Conservation (phyloP, 352 stramenopile genomes). For the Globisporangium polare region DNA sequence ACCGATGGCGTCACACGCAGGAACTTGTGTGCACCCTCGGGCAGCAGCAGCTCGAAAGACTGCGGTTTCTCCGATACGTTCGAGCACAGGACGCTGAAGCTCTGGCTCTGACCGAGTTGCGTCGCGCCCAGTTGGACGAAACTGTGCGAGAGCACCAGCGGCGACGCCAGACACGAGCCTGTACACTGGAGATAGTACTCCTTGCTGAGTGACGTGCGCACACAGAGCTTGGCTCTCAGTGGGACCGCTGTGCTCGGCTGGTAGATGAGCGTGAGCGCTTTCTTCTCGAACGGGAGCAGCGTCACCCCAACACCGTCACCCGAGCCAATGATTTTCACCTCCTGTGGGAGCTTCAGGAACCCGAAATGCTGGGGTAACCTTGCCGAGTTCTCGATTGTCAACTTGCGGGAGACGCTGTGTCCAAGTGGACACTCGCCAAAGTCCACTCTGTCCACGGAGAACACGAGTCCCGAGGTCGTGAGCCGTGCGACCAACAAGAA, state of each 20-base stretch:
- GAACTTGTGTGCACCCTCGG: slow-evolving; percentile 24
- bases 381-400: slow-evolving; percentile 28
- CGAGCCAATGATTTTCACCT: slow-evolving; percentile 24
- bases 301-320: slow-evolving; percentile 26
- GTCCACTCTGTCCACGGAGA: slow-evolving; percentile 18
- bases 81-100: slow-evolving; percentile 23
- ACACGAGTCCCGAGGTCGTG: slow-evolving; percentile 15
- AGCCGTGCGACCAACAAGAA: slow-evolving; percentile 33
- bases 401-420: slow-evolving; percentile 26
- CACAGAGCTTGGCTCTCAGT: slow-evolving; percentile 17
- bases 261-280: slow-evolving; percentile 27
- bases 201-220: slow-evolving; percentile 37
- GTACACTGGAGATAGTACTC: slow-evolving; percentile 30
- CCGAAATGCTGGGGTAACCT: slow-evolving; percentile 35
- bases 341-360: slow-evolving; percentile 22
- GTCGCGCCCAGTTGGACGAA: slow-evolving; percentile 34
- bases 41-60: slow-evolving; percentile 27
- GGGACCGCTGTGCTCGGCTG: slow-evolving; percentile 15
- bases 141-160: slow-evolving; percentile 32
- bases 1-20: slow-evolving; percentile 69
- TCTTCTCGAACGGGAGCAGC: slow-evolving; percentile 27
- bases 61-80: slow-evolving; percentile 29
- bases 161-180: slow-evolving; percentile 22
- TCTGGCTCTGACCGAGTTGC: slow-evolving; percentile 33
- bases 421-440: slow-evolving; percentile 40